Percentiles rank a stretch among this genome's conserved stretches.
Evolutionary conservation across 192 early-diverging fungal species (phyloP).

Genomic region (Linnemannia schmuckeri): DNA sequence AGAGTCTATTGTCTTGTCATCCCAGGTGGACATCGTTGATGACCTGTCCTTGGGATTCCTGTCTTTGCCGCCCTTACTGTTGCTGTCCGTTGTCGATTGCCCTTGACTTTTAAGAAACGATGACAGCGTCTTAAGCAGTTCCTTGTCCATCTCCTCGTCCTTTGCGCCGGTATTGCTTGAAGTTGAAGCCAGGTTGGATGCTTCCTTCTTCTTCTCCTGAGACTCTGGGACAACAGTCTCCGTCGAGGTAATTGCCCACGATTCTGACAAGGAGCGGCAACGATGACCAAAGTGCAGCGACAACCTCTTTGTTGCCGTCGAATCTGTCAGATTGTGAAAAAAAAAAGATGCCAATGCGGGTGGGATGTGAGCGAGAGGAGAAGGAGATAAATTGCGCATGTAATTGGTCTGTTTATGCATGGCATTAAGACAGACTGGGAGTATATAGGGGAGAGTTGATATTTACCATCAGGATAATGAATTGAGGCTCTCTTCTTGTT

Average conservation of each 20-base stretch:
- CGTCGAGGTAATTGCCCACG: conserved; percentile 22
- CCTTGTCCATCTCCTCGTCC: conserved; percentile 16
- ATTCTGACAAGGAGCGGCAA: conserved; percentile 41
- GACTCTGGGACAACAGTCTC: conserved; percentile 19
- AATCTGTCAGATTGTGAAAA: conserved; percentile 19
- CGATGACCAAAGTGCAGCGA: conserved; percentile 35
- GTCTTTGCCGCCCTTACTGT: not conserved
- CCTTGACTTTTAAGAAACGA: conserved; percentile 36
- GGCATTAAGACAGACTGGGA: too few species aligned
- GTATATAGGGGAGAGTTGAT: not conserved
- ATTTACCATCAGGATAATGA: conserved; percentile 49
- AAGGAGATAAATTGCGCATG: not conserved
- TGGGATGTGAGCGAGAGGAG: not conserved
- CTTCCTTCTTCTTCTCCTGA: conserved; percentile 10
- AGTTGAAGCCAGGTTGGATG: not conserved
- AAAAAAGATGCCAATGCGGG: not conserved
- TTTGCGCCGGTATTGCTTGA: not conserved
- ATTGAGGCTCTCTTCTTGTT: conserved; percentile 45
- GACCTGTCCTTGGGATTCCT: conserved; percentile 6
- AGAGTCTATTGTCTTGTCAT: not conserved
- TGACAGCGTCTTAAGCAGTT: conserved; percentile 35
- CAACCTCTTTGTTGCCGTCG: conserved; percentile 33
- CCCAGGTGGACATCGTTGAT: conserved; percentile 8
- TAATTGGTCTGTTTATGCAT: too few species aligned
- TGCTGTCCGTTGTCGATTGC: not conserved